Conservation (phyloP, 2,329 filamentous ascomycete genomes). For the Thelonectria blattea region DNA sequence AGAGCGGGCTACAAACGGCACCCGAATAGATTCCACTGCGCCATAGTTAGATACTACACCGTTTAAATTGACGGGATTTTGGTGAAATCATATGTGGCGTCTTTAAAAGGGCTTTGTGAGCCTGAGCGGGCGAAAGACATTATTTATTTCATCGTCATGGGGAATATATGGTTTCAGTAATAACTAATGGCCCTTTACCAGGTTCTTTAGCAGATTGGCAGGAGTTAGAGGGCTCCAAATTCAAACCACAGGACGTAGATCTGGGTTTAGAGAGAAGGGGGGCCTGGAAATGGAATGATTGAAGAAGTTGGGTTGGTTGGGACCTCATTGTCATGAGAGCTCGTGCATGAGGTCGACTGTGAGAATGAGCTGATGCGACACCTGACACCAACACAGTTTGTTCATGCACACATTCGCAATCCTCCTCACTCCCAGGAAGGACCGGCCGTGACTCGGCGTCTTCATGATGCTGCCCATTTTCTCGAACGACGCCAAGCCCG, state of each 20-base stretch:
- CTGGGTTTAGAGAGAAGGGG: no score
- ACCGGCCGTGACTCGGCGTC: no score
- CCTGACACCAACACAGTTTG: no score
- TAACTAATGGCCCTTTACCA: constrained; percentile 41
- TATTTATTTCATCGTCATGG: constrained; percentile 23
- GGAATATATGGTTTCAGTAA: constrained; percentile 22
- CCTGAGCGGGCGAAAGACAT: constrained; percentile 8
- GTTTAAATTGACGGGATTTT: constrained; percentile 8
- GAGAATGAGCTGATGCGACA: no score
- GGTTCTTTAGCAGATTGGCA: constrained; percentile 38
- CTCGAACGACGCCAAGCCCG: no score
- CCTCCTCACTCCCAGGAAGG: not conserved
- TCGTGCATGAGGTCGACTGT: no score
- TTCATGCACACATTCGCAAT: no score
- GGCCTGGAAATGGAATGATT: no score
- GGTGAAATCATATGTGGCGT: constrained; percentile 27
- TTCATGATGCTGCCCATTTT: no score
- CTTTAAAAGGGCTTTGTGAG: constrained; percentile 24
- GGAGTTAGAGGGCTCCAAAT: constrained; percentile 38
- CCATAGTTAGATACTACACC: not conserved
- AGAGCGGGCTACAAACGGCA: constrained; percentile 23
- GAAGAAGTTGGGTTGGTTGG: constrained; percentile 28
- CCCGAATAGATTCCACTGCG: constrained; percentile 30
- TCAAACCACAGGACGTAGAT: constrained; percentile 38
- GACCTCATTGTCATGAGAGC: no score